Evolutionary conservation across 805 yeast genomes (phyloP).

Genomic region (Kodamaea neixiangensis): DNA sequence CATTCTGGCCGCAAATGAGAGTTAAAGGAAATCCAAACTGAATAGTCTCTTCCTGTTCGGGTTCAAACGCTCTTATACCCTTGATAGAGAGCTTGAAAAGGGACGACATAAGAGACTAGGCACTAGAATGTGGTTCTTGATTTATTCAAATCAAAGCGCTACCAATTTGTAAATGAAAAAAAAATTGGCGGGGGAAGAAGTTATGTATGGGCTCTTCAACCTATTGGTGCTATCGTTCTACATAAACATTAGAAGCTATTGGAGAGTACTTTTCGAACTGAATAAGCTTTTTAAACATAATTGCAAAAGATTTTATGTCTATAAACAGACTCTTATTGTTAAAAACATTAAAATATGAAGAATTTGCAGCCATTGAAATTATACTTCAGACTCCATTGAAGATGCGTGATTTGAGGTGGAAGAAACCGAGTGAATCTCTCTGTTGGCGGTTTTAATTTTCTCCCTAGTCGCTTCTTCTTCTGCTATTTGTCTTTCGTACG

Average conservation of each 20-base stretch:
- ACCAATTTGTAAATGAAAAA: not conserved
- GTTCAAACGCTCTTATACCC: constrained; percentile 90
- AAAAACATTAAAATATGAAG: no score
- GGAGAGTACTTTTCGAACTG: no score
- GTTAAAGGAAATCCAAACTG: constrained; percentile 91
- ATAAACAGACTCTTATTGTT: no score
- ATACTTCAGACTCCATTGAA: not conserved
- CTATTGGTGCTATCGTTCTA: no score
- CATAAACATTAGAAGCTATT: no score
- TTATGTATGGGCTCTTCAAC: no score
- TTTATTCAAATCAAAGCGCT: not conserved
- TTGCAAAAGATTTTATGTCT: no score
- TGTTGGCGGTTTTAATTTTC: constrained; percentile 11
- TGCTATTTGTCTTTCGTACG: constrained; percentile 29
- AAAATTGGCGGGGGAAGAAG: not conserved
- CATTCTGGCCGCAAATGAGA: constrained; percentile 92
- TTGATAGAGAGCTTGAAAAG: constrained; percentile 54
- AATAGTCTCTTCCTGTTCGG: constrained; percentile 80
- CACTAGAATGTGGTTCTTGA: not conserved
- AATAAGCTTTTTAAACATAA: no score
- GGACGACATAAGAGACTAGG: constrained; percentile 34
- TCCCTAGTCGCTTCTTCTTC: constrained; percentile 21
- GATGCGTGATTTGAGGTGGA: not conserved
- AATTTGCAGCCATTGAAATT: no score
- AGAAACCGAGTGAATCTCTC: not conserved